Base-by-base conservation (phyloP, 1,284 basidiomycete species). In the Sanghuangporus weigelae region DNA sequence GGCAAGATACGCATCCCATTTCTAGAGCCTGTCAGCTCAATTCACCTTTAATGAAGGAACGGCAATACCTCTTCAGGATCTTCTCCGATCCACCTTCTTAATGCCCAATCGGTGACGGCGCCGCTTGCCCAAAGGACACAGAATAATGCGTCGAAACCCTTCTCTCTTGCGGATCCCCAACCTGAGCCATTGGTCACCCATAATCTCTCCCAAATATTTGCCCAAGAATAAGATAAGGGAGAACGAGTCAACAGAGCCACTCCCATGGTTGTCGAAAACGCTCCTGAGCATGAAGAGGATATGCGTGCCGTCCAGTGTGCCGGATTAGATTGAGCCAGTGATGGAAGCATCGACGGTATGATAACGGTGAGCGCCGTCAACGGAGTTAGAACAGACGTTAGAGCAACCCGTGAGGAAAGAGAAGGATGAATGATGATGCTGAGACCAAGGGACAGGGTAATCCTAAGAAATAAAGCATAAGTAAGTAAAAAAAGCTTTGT, bases 1-100 rank as follows among this genome's bases (percentile, higher is more conserved):
- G 2, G 84, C 79, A 16, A 90, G 81, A 66, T 86, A 88, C 16
- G 74, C 75, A 68, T 89, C 85, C 87, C 87, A 90, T 77, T 85
- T 85, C 85, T 87, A 67, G 19, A 39, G 42, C 19, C 21, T 56
- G 48, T 48, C 36, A 63, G 16, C 55, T 39, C 4, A 19, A 10
- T 16, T 65, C 35, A 50, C n/a, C 51, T 59, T 51, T 12, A 53
- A 14, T n/a, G 35, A 57, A 35, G 21, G 19, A 48, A 63, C 0
- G 36, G 11, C 72, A 76, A 19, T 66, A 85, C 85, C 81, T 89
- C 80, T 67, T 89, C 87, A 35, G 86, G 87, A 72, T 84, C 84
- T 68, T 86, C 85, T 16, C 86, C 87, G 39, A 86, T 76, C 72
- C 77, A 79, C 54, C 73, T 72, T 39, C 75, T 76, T 54, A 89